phyloP scores from a whole-genome alignment of 768 basidiomycete species.

The Suillus cothurnatus region DNA sequence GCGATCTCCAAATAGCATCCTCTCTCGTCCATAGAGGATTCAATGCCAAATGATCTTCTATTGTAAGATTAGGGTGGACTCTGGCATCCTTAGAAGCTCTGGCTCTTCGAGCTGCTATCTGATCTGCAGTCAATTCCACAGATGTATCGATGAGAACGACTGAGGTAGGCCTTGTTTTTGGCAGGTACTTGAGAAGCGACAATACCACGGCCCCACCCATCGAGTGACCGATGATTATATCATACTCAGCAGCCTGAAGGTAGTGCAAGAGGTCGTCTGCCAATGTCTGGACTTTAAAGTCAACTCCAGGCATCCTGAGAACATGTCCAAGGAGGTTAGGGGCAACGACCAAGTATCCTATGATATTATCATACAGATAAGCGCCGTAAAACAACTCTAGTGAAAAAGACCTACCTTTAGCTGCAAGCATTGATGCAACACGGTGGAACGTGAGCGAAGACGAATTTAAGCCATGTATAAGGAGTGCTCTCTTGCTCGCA shows the following conservation, averaged over 20 bases:
- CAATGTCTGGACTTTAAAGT: slow-evolving; percentile 5
- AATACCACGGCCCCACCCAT: slow-evolving; percentile 19
- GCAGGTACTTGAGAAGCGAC: slow-evolving; percentile 19
- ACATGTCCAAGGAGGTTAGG: slow-evolving; percentile 29
- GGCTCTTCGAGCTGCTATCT: slow-evolving; percentile 3
- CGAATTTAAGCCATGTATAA: slow-evolving; percentile 22
- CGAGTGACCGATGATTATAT: slow-evolving; percentile 24
- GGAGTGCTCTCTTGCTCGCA: slow-evolving; percentile 19
- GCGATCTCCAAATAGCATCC: slow-evolving; percentile 12
- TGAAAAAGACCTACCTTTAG: slow-evolving; percentile 15
- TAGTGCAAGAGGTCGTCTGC: slow-evolving; percentile 6
- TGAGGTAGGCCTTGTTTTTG: slow-evolving; percentile 1
- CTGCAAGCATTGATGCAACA: slow-evolving; percentile 18
- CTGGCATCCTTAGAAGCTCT: not conserved
- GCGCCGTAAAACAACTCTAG: not conserved
- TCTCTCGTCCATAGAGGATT: slow-evolving; percentile 10
- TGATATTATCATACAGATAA: not conserved
- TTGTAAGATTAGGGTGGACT: not conserved
- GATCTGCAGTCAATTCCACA: slow-evolving; percentile 5
- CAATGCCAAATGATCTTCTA: slow-evolving; percentile 4
- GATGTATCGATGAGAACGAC: slow-evolving; percentile 24
- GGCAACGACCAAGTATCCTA: slow-evolving; percentile 28
- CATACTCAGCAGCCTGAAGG: slow-evolving; percentile 2
- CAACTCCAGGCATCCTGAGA: slow-evolving; percentile 1
- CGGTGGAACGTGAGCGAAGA: slow-evolving; percentile 19